Evolutionary conservation across 192 early-diverging fungal species (phyloP).

Genomic region (Linnemannia exigua): DNA sequence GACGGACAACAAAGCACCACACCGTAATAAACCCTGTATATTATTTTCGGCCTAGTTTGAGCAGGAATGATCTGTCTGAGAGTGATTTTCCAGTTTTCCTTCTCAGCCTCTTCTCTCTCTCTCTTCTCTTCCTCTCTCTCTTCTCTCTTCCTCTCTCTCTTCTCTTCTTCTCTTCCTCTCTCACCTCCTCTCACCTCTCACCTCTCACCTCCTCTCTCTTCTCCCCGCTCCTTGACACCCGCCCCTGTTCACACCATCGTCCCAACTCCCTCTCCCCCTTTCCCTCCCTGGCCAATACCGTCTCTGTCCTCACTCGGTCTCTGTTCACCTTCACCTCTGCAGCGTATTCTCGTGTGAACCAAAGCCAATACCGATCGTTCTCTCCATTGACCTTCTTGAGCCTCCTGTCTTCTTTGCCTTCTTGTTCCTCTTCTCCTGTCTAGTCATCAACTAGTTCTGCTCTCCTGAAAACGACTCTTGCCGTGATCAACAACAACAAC

Average conservation of each 20-base stretch:
- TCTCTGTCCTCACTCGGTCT: background rate
- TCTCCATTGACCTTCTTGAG: background rate
- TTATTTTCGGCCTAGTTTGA: too few species aligned
- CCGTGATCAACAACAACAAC: background rate
- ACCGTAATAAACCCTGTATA: too few species aligned
- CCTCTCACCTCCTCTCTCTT: background rate
- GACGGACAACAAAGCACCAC: too few species aligned
- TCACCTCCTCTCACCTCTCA: background rate
- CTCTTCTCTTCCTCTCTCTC: background rate
- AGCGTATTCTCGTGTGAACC: background rate
- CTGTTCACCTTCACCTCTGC: background rate
- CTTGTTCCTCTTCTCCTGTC: background rate
- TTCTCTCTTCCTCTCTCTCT: background rate
- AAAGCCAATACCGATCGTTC: too few species aligned
- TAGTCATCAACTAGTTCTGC: conserved; percentile 2
- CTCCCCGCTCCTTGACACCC: background rate
- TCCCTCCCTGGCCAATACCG: background rate
- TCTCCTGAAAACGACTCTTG: background rate
- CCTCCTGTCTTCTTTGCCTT: background rate
- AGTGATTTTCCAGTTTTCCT: background rate
- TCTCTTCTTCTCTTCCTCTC: background rate
- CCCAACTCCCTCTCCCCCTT: background rate
- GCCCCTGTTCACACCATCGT: too few species aligned
- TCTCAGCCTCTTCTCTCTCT: background rate
- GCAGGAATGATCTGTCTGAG: too few species aligned